These are phyloP conservation scores for Croton laevigatus DNA, from an alignment of 441 rosid genomes.

Conservation along the genomic window DNA sequence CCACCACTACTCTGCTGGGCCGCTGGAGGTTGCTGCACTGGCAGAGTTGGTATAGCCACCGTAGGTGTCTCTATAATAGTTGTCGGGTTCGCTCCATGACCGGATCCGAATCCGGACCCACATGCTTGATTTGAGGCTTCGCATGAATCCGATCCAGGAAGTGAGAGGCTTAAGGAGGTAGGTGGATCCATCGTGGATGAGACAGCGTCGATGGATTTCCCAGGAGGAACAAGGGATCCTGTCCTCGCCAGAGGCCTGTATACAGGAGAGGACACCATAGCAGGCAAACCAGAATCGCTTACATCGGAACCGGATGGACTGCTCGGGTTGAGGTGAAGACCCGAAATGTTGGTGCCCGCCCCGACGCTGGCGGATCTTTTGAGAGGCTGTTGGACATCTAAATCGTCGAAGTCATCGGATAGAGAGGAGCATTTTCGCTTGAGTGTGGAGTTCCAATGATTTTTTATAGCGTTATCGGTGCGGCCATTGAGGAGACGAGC, in stretches of 20 bases:
- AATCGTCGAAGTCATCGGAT: constrained; percentile 26
- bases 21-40: constrained; percentile 12
- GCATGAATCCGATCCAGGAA: constrained; percentile 53
- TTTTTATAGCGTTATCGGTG: constrained; percentile 71
- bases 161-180: constrained; percentile 57
- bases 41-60: background rate
- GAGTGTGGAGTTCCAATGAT: constrained; percentile 78
- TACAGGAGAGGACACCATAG: background rate
- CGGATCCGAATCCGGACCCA: constrained; percentile 20
- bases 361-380: constrained; percentile 70
- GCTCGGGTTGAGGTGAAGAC: constrained; percentile 46
- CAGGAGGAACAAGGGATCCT: constrained; percentile 24
- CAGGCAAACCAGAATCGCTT: constrained; percentile 60
- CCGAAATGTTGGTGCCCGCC: constrained; percentile 33
- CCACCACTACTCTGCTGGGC: constrained; percentile 6
- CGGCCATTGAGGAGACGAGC: constrained; percentile 71
- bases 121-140: constrained; percentile 25
- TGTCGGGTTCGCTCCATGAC: constrained; percentile 2
- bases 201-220: constrained; percentile 29
- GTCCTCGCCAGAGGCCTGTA: constrained; percentile 33
- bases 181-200: constrained; percentile 45
- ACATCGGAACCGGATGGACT: constrained; percentile 70
- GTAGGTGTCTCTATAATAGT: constrained; percentile 2
- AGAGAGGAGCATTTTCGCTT: constrained; percentile 55
- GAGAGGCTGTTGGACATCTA: constrained; percentile 39